Base-by-base conservation (phyloP, 2,329 filamentous ascomycete species). In the Thermothelomyces thermophilus region DNA sequence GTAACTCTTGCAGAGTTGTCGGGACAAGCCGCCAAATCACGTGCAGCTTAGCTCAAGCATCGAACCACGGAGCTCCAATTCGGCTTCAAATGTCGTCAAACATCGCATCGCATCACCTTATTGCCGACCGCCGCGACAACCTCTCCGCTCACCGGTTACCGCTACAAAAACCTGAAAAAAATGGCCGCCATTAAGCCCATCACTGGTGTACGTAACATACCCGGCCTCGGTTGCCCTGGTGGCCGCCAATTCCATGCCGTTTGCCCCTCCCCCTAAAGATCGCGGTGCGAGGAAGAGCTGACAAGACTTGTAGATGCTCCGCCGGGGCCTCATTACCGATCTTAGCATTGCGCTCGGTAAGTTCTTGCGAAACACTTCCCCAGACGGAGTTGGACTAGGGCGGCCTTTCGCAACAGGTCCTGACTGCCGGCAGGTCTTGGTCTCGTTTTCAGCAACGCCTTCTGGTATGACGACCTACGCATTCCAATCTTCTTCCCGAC, bases 131-230 rank as follows among this genome's bases (percentile, higher is more conserved):
- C 48, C 24, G 14, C 49, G 44, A 35, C 31, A 46, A 35, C 30
- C 53, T 57, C 57, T 56, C 57, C 52, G 46, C 55, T 52, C 57
- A 44, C 48, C 49, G 37, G 31, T 22, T 46, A 28, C 41, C 53
- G 34, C 46, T 34, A 48, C 41, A 47, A 30, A 45, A 49, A 48
- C 16, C 22, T 10, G 41, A 16, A 48, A 35, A 43, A 50, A 60
- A 79, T 79, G 75, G 74, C 76, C 60, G 74, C 76, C 60, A 63
- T 80, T 67, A 70, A 71, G 62, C 78, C 77, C 53, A 78, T 82
- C 59, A 79, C 75, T 58, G 78, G 78, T 64, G 78, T 82, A 79
- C 57, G 78, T 77, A 52, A 56, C 47, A 11, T 19, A 48, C 36
- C 43, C 46, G 35, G 20, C 41, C 26, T 41, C 36, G 41, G 30